These are phyloP conservation scores for Santalum album DNA, from an alignment of 164 flowering plant species.

Conservation along the genomic window DNA sequence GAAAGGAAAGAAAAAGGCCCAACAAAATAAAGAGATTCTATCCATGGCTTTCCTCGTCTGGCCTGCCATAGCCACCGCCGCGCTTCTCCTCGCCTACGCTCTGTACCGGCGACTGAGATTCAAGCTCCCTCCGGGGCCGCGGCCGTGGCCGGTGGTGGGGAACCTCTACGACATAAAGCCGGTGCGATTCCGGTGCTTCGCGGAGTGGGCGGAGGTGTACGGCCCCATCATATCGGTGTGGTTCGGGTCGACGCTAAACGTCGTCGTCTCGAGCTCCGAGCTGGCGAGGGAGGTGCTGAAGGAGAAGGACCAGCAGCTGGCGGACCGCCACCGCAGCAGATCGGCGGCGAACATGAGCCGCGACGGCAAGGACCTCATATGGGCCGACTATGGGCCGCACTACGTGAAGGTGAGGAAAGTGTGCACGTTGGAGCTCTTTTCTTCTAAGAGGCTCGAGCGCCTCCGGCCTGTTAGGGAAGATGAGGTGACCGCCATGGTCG, in stretches of 20 bases:
- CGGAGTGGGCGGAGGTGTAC: conserved; percentile 37
- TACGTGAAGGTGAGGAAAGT: conserved; percentile 54
- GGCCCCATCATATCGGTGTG: conserved; percentile 50
- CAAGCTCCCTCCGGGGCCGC: conserved; percentile 55
- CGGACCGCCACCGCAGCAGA: conserved; percentile 33
- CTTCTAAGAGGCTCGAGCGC: conserved; percentile 43
- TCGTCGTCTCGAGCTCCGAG: conserved; percentile 30
- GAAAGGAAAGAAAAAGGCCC: too few species aligned
- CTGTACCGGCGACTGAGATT: conserved; percentile 21
- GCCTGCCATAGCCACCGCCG: too few species aligned
- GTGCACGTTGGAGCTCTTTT: conserved; percentile 44
- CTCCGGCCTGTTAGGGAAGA: conserved; percentile 52
- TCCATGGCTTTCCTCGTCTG: too few species aligned
- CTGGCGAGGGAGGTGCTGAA: conserved; percentile 46
- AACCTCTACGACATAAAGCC: conserved; percentile 47
- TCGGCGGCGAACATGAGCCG: conserved; percentile 32
- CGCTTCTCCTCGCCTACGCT: conserved; percentile 16
- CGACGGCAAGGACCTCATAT: conserved; percentile 45
- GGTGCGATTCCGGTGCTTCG: conserved; percentile 40
- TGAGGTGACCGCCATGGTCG: conserved; percentile 58
- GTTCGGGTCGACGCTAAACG: conserved; percentile 40
- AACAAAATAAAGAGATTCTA: too few species aligned
- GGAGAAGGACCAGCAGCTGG: conserved; percentile 49
- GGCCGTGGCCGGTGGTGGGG: conserved; percentile 48
- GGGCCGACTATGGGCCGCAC: conserved; percentile 65